Percentiles rank a stretch among this genome's conserved stretches.
These are phyloP conservation scores for Nakazawaea laoshanensis DNA, from an alignment of 805 yeast species.

Conservation along the genomic window DNA sequence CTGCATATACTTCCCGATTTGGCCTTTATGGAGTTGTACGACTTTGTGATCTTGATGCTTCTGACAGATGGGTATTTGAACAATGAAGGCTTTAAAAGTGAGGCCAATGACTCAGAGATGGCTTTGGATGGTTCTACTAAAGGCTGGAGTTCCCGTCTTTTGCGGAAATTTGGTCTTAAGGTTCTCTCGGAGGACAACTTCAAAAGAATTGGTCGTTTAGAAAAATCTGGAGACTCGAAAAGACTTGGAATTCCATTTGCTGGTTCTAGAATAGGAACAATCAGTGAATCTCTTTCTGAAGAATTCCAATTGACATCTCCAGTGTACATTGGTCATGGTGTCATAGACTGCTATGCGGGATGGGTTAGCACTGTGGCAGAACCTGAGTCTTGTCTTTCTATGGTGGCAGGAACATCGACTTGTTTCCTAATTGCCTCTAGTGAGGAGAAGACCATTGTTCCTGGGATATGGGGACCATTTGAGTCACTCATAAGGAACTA, in stretches of 20 bases:
- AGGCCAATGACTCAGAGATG: constrained; percentile 13
- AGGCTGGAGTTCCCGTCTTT: constrained; percentile 36
- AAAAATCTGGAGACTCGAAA: constrained; percentile 6
- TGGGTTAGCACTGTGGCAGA: constrained; percentile 31
- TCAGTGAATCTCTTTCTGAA: constrained; percentile 4
- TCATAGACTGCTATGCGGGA: constrained; percentile 54
- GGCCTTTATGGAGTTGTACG: constrained; percentile 44
- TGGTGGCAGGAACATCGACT: constrained; percentile 60
- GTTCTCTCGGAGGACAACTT: constrained; percentile 12
- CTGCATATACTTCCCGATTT: constrained; percentile 15
- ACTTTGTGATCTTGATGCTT: constrained; percentile 26
- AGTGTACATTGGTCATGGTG: constrained; percentile 31
- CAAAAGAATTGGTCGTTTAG: constrained; percentile 23
- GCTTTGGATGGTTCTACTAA: constrained; percentile 52
- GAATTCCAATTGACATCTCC: constrained; percentile 4
- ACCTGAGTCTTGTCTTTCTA: constrained; percentile 23
- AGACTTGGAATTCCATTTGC: constrained; percentile 20
- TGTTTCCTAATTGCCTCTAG: constrained; percentile 34
- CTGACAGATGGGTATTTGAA: constrained; percentile 13
- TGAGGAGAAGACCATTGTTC: constrained; percentile 12
- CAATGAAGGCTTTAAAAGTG: not conserved
- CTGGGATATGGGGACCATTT: constrained; percentile 61
- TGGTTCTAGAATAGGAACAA: constrained; percentile 22
- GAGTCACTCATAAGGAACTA: constrained; percentile 22
- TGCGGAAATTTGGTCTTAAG: constrained; percentile 16